These are phyloP conservation scores for Diaporthe destruens DNA, from an alignment of 2,329 filamentous ascomycete genomes.

Conservation along the genomic window DNA sequence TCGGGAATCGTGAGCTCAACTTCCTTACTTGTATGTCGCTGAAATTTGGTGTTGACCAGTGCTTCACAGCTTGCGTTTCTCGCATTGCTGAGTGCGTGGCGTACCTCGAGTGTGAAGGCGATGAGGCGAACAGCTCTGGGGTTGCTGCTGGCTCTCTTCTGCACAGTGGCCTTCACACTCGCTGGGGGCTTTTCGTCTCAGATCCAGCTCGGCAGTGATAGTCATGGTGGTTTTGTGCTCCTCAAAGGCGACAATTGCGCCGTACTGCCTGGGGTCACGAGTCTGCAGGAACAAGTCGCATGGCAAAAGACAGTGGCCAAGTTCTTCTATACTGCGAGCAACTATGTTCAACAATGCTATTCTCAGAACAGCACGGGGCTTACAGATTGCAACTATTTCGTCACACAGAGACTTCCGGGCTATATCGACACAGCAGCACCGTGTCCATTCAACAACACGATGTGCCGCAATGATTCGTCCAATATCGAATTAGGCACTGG, in stretches of 20 bases:
- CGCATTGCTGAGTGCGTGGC: conserved; percentile 18
- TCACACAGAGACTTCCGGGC: background rate
- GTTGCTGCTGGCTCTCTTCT: conserved; percentile 9
- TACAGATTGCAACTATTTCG: conserved; percentile 28
- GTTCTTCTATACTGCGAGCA: conserved; percentile 1
- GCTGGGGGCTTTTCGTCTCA: conserved; percentile 32
- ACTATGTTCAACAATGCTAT: conserved; percentile 45
- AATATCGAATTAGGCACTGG: conserved; percentile 42
- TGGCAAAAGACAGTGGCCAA: background rate
- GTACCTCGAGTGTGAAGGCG: background rate
- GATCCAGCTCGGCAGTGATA: conserved; percentile 6
- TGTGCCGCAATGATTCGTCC: conserved; percentile 36
- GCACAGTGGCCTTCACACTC: conserved; percentile 19
- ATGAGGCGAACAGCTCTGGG: background rate
- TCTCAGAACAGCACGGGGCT: conserved; percentile 18
- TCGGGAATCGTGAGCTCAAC: background rate
- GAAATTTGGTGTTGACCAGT: background rate
- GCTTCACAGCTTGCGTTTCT: conserved; percentile 1
- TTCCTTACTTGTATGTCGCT: background rate
- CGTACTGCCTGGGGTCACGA: background rate
- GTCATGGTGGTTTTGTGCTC: conserved; percentile 17
- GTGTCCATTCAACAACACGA: conserved; percentile 43
- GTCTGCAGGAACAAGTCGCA: background rate
- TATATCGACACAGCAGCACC: conserved; percentile 24
- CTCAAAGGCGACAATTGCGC: conserved; percentile 37